These are phyloP conservation scores for Bjerkandera adusta DNA, from an alignment of 1,284 basidiomycete genomes.

Conservation along the genomic window DNA sequence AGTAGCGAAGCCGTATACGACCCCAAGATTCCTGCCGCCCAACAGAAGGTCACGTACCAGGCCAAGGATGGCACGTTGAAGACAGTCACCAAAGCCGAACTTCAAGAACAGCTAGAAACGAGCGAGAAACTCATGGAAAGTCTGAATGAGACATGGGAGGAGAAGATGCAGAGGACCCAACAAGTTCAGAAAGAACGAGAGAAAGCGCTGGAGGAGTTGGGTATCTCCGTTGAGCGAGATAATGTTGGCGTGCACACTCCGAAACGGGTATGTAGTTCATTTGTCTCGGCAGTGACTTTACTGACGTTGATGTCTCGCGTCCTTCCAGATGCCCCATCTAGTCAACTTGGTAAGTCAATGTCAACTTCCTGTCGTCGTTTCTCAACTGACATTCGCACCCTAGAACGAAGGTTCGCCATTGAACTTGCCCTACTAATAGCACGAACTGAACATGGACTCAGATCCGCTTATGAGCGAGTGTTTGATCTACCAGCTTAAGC, in stretches of 20 bases:
- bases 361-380: slow-evolving; percentile 14
- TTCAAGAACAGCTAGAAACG: slow-evolving; percentile 95
- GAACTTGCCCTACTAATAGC: not conserved
- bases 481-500: slow-evolving; percentile 93
- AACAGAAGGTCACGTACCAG: slow-evolving; percentile 94
- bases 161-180: slow-evolving; percentile 91
- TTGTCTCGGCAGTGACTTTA: not conserved
- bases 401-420: slow-evolving; percentile 74
- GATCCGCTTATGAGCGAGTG: slow-evolving; percentile 91
- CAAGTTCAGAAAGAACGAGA: slow-evolving; percentile 96
- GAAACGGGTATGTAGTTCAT: slow-evolving; percentile 65
- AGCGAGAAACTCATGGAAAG: slow-evolving; percentile 97
- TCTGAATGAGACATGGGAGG: slow-evolving; percentile 97
- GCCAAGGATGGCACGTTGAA: slow-evolving; percentile 93
- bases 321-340: slow-evolving; percentile 83
- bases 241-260: slow-evolving; percentile 97
- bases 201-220: slow-evolving; percentile 94
- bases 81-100: slow-evolving; percentile 94
- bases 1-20: slow-evolving; percentile 80
- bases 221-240: slow-evolving; percentile 96
- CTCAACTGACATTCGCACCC: slow-evolving; percentile 17
- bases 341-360: slow-evolving; percentile 80
- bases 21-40: slow-evolving; percentile 86
- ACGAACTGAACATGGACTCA: slow-evolving; percentile 31
- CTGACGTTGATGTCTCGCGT: slow-evolving; percentile 5